Conservation (phyloP, 495 filamentous ascomycete species). For the Penicillium argentinense region DNA sequence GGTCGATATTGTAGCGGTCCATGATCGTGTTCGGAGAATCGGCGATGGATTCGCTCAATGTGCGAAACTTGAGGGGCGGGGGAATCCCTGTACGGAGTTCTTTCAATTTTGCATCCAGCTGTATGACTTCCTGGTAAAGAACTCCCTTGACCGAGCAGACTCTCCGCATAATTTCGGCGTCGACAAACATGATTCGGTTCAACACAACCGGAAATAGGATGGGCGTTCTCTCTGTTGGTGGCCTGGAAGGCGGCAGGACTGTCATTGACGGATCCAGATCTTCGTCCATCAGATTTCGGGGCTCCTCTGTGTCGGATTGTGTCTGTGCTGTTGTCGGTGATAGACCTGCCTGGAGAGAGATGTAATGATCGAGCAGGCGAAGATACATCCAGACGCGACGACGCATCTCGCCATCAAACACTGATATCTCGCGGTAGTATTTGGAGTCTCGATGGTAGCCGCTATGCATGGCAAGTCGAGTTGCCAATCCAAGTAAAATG, state of each 20-base stretch:
- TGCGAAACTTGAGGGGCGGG: slow-evolving; percentile 64
- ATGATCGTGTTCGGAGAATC: slow-evolving; percentile 76
- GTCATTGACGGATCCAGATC: slow-evolving; percentile 32
- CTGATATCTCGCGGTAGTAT: slow-evolving; percentile 24
- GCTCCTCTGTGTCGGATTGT: slow-evolving; percentile 32
- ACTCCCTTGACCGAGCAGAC: slow-evolving; percentile 30
- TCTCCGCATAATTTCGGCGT: slow-evolving; percentile 38
- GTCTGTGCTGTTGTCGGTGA: slow-evolving; percentile 26
- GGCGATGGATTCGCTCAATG: slow-evolving; percentile 64
- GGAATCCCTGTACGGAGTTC: slow-evolving; percentile 63
- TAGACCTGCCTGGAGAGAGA: slow-evolving; percentile 37
- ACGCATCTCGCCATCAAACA: slow-evolving; percentile 37
- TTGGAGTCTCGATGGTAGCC: slow-evolving; percentile 35
- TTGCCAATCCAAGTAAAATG: slow-evolving; percentile 22
- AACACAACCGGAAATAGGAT: slow-evolving; percentile 29
- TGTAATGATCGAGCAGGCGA: slow-evolving; percentile 27
- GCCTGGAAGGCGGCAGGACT: slow-evolving; percentile 25
- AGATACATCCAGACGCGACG: slow-evolving; percentile 32
- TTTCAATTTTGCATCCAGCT: slow-evolving; percentile 65
- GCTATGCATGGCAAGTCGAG: slow-evolving; percentile 30
- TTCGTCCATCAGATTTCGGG: slow-evolving; percentile 33
- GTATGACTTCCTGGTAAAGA: slow-evolving; percentile 74
- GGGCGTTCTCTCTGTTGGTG: slow-evolving; percentile 25
- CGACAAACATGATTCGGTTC: slow-evolving; percentile 31
- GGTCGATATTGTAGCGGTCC: slow-evolving; percentile 74